Conservation (phyloP, 306 rosid genomes). For the Sesbania bispinosa region DNA sequence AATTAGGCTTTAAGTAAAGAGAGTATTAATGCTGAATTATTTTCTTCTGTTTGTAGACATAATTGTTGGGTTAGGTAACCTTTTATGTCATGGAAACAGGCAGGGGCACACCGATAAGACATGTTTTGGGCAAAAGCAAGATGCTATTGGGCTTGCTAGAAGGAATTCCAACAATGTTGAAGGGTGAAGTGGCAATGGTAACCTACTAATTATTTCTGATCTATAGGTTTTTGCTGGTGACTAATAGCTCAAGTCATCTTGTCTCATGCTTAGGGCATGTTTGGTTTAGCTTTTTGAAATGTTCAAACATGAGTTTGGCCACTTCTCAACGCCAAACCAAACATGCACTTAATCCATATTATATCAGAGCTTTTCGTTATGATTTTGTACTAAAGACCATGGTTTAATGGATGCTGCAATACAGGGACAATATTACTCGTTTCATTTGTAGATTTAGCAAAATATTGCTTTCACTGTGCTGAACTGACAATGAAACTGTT, state of each 20-base stretch:
- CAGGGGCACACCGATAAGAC: conserved; percentile 65
- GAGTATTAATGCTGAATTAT: conserved; percentile 2
- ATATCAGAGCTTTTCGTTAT: neutral
- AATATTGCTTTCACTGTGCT: neutral
- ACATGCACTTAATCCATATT: neutral
- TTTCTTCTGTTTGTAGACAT: conserved; percentile 1
- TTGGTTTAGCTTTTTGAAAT: no score
- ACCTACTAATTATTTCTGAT: conserved; percentile 17
- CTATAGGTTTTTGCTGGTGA: neutral
- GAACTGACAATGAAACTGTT: neutral
- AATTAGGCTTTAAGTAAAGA: neutral
- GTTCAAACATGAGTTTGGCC: no score
- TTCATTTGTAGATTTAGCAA: neutral
- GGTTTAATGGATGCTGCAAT: neutral
- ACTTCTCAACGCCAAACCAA: no score
- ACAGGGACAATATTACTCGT: neutral
- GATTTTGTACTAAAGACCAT: conserved; percentile 20
- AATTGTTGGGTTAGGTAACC: conserved; percentile 21
- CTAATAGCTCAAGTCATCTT: neutral
- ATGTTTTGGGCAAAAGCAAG: conserved; percentile 89
- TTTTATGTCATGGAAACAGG: conserved; percentile 47
- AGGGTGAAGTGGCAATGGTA: conserved; percentile 98
- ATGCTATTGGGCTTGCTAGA: conserved; percentile 85
- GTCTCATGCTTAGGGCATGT: conserved; percentile 7
- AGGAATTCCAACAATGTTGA: conserved; percentile 92